Evolutionary conservation across 2,329 filamentous ascomycete species (phyloP), one percentile per base, ranked within the genome.

Genomic region (Bipolaris sorokiniana): DNA sequence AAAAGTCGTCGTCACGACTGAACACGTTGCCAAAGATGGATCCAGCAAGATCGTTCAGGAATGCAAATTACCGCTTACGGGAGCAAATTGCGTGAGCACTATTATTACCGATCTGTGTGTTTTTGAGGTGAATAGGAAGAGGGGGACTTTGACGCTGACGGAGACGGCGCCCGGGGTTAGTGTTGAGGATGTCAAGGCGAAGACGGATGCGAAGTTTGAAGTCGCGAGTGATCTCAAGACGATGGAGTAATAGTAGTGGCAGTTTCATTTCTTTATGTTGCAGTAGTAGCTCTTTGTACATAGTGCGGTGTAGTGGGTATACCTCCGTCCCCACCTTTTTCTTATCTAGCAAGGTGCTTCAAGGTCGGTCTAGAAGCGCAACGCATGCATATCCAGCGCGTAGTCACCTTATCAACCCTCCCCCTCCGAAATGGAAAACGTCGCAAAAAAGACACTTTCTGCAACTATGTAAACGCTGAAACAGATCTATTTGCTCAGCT

Each of bases 1-100:
- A 38, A 94, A 94, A 80, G 91, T 97, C 6, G 92, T 97, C 1
- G 90, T 96, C 51, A 94, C 92, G 3, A 96, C 96, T 87, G 92
- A 96, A 79, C 92, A 97, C 79, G 93, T 90, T 5, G 92, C 96
- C 69, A 96, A 96, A 85, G 93, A 94, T 80, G 92, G 92, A 59
- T 89, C 89, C 70, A 84, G 92, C 62, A 97, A 97, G 87, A 95
- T 97, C 73, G 85, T 96, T 64, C 91, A 92, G 82, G 90, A 70
- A 33, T 78, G 76, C 60, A 61, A 61, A 45, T 60, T 78, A 45
- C 76, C 76, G n/a, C 59, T 78, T 1, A 78, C 76, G 0, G 76
- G 76, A 13, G 71, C 70, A 20, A 65, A 55, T 52, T 77, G 74
- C 48, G 74, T 77, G 6, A 73, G 70, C 56, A 72, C 67, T 2